A percentile compares a stretch with the other conserved stretches of the same genome.
phyloP scores from a whole-genome alignment of 1,284 basidiomycete species.

The Tilletia walkeri region DNA sequence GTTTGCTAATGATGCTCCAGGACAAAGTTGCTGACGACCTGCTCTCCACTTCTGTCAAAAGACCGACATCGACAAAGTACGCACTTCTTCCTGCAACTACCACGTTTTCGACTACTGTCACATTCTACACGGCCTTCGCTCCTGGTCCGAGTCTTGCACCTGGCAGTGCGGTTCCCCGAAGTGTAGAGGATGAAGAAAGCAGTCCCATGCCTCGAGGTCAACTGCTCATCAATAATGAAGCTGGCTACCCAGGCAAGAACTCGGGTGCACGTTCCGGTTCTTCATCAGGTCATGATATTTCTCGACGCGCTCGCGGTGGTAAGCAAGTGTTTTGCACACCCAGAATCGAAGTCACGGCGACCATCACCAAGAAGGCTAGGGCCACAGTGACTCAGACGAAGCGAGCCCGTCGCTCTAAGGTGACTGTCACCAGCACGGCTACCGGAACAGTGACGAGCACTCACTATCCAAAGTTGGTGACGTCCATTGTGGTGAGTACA shows the following conservation, averaged over 20 bases:
- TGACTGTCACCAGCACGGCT: neutral
- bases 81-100: neutral
- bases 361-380: neutral
- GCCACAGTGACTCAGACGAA: neutral
- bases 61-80: neutral
- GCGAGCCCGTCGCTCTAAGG: neutral
- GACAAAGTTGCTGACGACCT: too few species aligned
- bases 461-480: neutral
- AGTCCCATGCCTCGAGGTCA: neutral
- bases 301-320: neutral
- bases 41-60: neutral
- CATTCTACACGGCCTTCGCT: neutral
- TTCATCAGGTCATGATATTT: neutral
- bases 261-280: neutral
- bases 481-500: neutral
- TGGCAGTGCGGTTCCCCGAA: neutral
- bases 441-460: neutral
- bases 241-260: neutral
- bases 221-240: neutral
- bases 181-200: neutral
- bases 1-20: too few species aligned
- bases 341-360: neutral
- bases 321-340: neutral
- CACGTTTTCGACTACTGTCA: neutral
- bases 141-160: neutral